These are phyloP conservation scores for Boletus rubescentipes DNA, from an alignment of 768 basidiomycete species.

Conservation along the genomic window DNA sequence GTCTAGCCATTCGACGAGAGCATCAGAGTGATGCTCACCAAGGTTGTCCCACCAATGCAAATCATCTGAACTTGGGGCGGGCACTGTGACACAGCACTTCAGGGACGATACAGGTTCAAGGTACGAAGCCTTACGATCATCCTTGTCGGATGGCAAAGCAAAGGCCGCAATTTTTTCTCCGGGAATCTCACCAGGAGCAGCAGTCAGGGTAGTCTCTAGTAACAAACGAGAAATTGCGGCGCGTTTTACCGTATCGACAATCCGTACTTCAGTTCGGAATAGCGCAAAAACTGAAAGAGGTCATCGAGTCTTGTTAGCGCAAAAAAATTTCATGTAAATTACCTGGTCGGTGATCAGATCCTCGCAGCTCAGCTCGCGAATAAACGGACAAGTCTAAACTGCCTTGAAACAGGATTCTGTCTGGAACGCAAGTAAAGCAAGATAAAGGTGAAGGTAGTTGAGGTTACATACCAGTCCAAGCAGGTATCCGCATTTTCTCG, in stretches of 20 bases:
- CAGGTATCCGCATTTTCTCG: constrained; percentile 94
- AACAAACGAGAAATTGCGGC: constrained; percentile 66
- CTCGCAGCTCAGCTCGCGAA: constrained; percentile 76
- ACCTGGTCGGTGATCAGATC: constrained; percentile 98
- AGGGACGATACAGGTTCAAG: constrained; percentile 1
- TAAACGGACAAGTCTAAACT: constrained; percentile 76
- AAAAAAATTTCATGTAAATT: constrained; percentile 6
- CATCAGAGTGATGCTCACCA: constrained; percentile 41
- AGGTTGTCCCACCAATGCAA: constrained; percentile 76
- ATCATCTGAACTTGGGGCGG: constrained; percentile 81
- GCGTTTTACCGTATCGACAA: constrained; percentile 77
- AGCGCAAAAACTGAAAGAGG: constrained; percentile 69
- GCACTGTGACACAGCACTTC: constrained; percentile 48
- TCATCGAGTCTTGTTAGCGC: neutral
- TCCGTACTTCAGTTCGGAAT: constrained; percentile 74
- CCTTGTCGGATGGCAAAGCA: constrained; percentile 43
- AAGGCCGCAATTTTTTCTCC: constrained; percentile 69
- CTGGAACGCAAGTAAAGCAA: constrained; percentile 40
- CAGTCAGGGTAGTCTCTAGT: constrained; percentile 60
- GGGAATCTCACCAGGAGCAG: constrained; percentile 63
- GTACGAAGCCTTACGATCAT: constrained; percentile 30
- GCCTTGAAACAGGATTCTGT: constrained; percentile 90
- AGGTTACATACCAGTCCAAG: constrained; percentile 81
- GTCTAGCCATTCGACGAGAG: neutral
- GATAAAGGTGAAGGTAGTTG: neutral